A percentile compares a stretch with the other conserved stretches of the same genome.
phyloP scores from a whole-genome alignment of 1,139 yeast genomes.

The Taphrina deformans region DNA sequence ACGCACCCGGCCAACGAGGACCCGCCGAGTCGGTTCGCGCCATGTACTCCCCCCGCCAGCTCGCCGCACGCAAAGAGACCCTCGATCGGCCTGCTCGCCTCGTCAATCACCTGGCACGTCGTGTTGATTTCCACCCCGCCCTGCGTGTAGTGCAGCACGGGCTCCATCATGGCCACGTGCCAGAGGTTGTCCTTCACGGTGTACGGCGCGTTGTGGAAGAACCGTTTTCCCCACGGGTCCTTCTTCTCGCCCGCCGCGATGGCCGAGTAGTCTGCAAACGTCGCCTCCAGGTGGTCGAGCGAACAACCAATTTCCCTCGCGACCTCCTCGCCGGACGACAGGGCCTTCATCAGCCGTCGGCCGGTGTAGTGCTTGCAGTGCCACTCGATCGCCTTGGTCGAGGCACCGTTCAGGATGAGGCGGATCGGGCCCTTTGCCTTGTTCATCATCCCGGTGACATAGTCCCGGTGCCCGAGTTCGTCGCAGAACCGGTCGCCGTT shows the following conservation, averaged over 20 bases:
- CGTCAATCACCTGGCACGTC: constrained; percentile 55
- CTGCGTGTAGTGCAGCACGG: constrained; percentile 84
- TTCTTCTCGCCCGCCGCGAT: constrained; percentile 52
- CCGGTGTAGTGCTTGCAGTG: constrained; percentile 55
- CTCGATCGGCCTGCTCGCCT: constrained; percentile 51
- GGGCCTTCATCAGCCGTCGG: constrained; percentile 61
- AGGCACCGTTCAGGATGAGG: constrained; percentile 52
- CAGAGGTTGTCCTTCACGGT: constrained; percentile 42
- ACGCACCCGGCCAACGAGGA: constrained; percentile 76
- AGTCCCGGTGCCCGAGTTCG: constrained; percentile 70
- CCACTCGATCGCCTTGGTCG: constrained; percentile 53
- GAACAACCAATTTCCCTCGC: constrained; percentile 51
- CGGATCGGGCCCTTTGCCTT: constrained; percentile 56
- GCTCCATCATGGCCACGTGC: constrained; percentile 61
- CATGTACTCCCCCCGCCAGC: constrained; percentile 80
- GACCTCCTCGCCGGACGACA: constrained; percentile 53
- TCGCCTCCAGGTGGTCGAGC: constrained; percentile 45
- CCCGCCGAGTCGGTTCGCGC: constrained; percentile 74
- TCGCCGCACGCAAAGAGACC: constrained; percentile 80
- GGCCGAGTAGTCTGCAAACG: constrained; percentile 52
- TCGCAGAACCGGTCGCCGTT: constrained; percentile 69
- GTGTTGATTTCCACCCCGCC: constrained; percentile 75
- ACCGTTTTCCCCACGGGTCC: constrained; percentile 56
- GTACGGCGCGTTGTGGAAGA: constrained; percentile 56
- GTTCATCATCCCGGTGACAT: constrained; percentile 63